Conservation (phyloP, 805 yeast genomes). For the Alloascoidea hylecoeti region DNA sequence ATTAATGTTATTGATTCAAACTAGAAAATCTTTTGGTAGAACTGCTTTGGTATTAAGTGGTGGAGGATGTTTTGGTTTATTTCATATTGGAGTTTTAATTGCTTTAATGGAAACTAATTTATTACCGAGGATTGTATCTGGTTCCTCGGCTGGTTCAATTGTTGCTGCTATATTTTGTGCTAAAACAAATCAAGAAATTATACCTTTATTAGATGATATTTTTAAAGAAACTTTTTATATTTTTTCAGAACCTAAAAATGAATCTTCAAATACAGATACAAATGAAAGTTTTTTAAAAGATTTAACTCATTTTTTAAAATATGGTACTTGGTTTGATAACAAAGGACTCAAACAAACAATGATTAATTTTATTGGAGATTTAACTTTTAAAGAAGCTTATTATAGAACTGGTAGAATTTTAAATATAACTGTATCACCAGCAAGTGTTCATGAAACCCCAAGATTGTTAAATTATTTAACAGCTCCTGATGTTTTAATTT, state of each 20-base stretch:
- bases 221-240: slow-evolving; percentile 6
- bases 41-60: slow-evolving; percentile 94
- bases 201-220: slow-evolving; percentile 20
- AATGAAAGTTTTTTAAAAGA: slow-evolving; percentile 34
- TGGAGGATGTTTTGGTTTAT: slow-evolving; percentile 87
- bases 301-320: slow-evolving; percentile 52
- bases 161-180: slow-evolving; percentile 82
- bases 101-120: slow-evolving; percentile 62
- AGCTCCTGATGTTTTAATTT: slow-evolving; percentile 65
- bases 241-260: slow-evolving; percentile 33
- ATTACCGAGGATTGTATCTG: slow-evolving; percentile 80
- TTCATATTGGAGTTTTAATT: slow-evolving; percentile 84
- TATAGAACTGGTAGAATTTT: slow-evolving; percentile 88
- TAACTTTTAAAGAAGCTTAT: slow-evolving; percentile 90
- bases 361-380: slow-evolving; percentile 68
- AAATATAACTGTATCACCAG: slow-evolving; percentile 88
- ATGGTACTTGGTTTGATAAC: slow-evolving; percentile 85
- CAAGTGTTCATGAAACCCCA: slow-evolving; percentile 85
- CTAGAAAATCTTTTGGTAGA: slow-evolving; percentile 83
- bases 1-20: slow-evolving; percentile 69
- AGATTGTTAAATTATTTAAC: slow-evolving; percentile 66
- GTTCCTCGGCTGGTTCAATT: slow-evolving; percentile 93
- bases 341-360: slow-evolving; percentile 57
- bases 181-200: slow-evolving; percentile 57
- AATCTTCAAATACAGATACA: slow-evolving; percentile 11